phyloP scores from a whole-genome alignment of 106 monocot genomes.

The Agapanthus africanus region DNA sequence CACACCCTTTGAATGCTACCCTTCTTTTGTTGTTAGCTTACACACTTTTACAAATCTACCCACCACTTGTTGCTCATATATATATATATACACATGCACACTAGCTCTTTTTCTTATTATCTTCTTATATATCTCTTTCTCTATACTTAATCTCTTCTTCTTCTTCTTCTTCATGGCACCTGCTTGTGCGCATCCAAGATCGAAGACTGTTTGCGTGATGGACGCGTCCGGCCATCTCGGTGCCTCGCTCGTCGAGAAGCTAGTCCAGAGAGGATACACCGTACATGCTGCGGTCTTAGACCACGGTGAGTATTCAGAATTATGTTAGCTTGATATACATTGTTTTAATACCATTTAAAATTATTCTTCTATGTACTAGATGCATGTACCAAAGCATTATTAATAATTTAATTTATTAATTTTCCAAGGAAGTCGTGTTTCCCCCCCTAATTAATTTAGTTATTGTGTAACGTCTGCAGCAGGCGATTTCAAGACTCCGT shows the following conservation, averaged over 20 bases:
- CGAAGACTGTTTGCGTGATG: conserved; percentile 70
- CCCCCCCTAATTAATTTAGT: too few species aligned
- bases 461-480: too few species aligned
- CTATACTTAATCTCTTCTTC: too few species aligned
- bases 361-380: too few species aligned
- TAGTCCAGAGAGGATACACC: conserved; percentile 60
- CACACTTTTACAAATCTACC: not conserved
- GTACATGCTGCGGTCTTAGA: conserved; percentile 52
- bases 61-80: not conserved
- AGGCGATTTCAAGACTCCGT: too few species aligned
- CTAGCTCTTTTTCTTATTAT: not conserved
- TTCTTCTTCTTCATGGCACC: too few species aligned
- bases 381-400: too few species aligned
- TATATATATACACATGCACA: not conserved
- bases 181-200: not conserved
- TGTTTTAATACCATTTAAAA: too few species aligned
- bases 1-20: conserved; percentile 33
- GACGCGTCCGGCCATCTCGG: conserved; percentile 58
- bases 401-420: too few species aligned
- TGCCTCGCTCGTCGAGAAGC: conserved; percentile 39
- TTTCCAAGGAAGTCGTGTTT: too few species aligned
- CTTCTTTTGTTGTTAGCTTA: too few species aligned
- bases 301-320: not conserved
- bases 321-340: too few species aligned
- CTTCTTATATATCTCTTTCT: not conserved